Evolutionary conservation across 2,329 filamentous ascomycete species (phyloP).

Genomic region (Ilyonectria destructans): DNA sequence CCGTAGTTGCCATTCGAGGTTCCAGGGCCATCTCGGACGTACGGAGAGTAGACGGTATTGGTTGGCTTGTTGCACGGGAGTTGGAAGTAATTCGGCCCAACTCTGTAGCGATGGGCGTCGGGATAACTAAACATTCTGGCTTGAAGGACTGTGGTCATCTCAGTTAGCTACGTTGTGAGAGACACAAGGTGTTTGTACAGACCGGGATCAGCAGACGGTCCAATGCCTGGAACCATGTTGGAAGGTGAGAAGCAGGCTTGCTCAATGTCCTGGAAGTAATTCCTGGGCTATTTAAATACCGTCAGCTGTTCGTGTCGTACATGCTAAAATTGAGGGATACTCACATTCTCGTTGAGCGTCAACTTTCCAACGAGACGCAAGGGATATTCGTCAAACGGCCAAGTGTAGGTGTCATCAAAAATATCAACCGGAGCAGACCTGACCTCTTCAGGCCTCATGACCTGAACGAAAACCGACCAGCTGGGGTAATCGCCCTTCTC

Average conservation of each 20-base stretch:
- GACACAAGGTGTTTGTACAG: too few relatives aligned
- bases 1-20: constrained; percentile 50
- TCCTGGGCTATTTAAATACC: constrained; percentile 36
- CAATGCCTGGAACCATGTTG: constrained; percentile 66
- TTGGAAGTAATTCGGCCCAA: constrained; percentile 69
- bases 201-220: constrained; percentile 55
- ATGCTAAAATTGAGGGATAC: too few relatives aligned
- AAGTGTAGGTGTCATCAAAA: constrained; percentile 72
- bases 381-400: constrained; percentile 67
- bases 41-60: constrained; percentile 46
- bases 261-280: constrained; percentile 67
- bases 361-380: constrained; percentile 65
- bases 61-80: constrained; percentile 55
- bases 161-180: too few relatives aligned
- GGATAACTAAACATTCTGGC: constrained; percentile 74
- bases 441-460: constrained; percentile 68
- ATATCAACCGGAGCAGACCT: constrained; percentile 64
- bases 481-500: constrained; percentile 61
- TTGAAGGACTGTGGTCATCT: constrained; percentile 62
- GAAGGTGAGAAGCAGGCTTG: constrained; percentile 68
- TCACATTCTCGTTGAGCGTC: constrained; percentile 58
- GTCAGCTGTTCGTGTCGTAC: neutral
- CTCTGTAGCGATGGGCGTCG: constrained; percentile 75
- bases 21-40: constrained; percentile 44
- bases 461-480: constrained; percentile 70